Base-by-base conservation (phyloP, 2,329 filamentous ascomycete genomes). In the Diaporthe vaccinii region DNA sequence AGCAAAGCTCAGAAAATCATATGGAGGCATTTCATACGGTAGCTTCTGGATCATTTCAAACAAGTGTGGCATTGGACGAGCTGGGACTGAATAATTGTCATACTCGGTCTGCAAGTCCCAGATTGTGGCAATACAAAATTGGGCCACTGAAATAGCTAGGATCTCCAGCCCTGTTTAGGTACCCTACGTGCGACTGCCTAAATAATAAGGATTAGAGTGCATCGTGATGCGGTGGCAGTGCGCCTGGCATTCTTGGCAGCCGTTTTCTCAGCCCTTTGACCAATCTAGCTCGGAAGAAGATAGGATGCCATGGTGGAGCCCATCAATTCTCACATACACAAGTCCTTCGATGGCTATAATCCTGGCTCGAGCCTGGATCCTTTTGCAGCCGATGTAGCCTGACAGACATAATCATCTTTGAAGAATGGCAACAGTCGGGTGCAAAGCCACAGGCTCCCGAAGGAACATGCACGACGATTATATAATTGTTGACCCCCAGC, bases 331-430 rank as follows among this genome's bases (percentile, higher is more conserved):
- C 39, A 65, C 6, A 31, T 20, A 15, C 59, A 62, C 28, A 44
- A 20, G 3, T 31, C 17, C 41, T 31, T 46, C 2, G 31, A 46
- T 14, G 59, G 36, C n/a, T 28, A 44, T 39, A 46, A 44, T 65
- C 59, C 59, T 65, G 39, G 39, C 46, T 65, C 39, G 31, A 44
- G 46, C 59, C 59, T 65, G 39, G 39, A 65, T 65, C 59, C 59
- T 65, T 44, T 36, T 65, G 39, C 39, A 39, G 39, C 25, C 59
- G 46, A 22, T 39, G n/a, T 65, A 25, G 59, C 9, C 39, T 22
- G 59, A 46, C 25, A 14, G 39, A 22, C 9, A 39, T 44, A 12
- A 22, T 8, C 36, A 31, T 1, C 14, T 22, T 46, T 14, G 6
- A 15, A 22, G 12, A 31, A 22, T 22, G 36, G 36, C 59, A 65